Evolutionary conservation across 1,139 yeast species (phyloP).

Genomic region (Meyerozyma athensensis): DNA sequence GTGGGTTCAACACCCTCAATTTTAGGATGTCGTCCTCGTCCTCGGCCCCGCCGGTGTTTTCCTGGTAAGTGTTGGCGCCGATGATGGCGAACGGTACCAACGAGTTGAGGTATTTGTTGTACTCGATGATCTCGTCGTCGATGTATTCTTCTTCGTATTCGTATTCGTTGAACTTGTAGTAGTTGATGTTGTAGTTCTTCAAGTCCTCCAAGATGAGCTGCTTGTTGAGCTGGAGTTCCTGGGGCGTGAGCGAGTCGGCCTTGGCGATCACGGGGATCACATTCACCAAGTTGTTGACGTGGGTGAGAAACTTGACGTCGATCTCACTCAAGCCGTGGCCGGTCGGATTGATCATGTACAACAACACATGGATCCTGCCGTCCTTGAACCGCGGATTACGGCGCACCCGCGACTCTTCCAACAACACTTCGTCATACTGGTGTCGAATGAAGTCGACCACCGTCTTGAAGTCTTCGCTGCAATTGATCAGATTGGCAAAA

Average conservation of each 20-base stretch:
- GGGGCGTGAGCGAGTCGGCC: conserved; percentile 50
- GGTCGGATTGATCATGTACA: conserved; percentile 57
- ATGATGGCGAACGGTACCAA: conserved; percentile 45
- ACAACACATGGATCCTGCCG: conserved; percentile 57
- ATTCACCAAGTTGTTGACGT: conserved; percentile 47
- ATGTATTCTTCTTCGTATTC: conserved; percentile 45
- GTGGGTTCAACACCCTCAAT: conserved; percentile 35
- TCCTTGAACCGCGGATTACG: conserved; percentile 53
- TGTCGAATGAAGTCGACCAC: conserved; percentile 49
- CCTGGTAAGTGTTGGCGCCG: conserved; percentile 46
- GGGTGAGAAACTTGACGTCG: conserved; percentile 48
- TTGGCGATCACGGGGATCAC: conserved; percentile 55
- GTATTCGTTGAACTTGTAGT: conserved; percentile 45
- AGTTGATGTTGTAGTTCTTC: conserved; percentile 35
- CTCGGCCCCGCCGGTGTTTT: conserved; percentile 18
- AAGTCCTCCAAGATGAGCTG: conserved; percentile 39
- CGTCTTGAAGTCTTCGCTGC: conserved; percentile 42
- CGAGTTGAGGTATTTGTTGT: conserved; percentile 41
- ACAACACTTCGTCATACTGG: conserved; percentile 51
- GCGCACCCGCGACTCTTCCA: conserved; percentile 57
- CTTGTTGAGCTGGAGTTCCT: conserved; percentile 43
- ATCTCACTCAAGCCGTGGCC: conserved; percentile 43
- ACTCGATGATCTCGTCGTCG: conserved; percentile 47
- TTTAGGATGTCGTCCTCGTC: conserved; percentile 35
- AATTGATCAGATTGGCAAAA: conserved; percentile 29